Base-by-base conservation (phyloP, 1,284 basidiomycete species). In the Afroboletus lepidellus region DNA sequence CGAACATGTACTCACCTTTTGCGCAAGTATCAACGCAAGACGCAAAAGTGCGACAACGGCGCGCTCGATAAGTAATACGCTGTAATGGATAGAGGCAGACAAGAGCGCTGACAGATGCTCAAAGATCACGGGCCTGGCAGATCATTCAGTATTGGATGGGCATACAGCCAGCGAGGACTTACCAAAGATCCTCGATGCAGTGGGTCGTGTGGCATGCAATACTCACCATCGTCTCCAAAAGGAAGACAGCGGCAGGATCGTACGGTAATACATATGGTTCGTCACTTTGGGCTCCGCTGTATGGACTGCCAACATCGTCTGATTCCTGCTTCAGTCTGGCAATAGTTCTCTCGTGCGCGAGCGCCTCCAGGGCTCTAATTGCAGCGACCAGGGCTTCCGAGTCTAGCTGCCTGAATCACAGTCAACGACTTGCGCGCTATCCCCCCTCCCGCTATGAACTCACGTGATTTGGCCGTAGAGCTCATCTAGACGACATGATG, bases 191-290 rank as follows among this genome's bases (percentile, higher is more conserved):
- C 53, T 87, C 85, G 24, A 98, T 87, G 60, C 88, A 79, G 57
- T 85, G 79, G 8, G 85, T 80, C 9, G 87, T 82, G 56, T 91
- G 85, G 51, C 83, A 85, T 1, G 89, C 82, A 45, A 98, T 84
- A 67, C 90, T 94, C 51, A 93, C 84, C 86, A 98, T 94, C 48
- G 87, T 91, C 72, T 99, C 97, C 51, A 99, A 73, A 39, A 97
- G 81, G 74, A 98, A 98, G 1, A 97, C 85, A 8, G 93, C 92
- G 3, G 92, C 90, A 7, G 97, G 94, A 66, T 98, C 95, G 65
- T 99, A 99, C 11, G 92, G 84, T 20, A 97, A 73, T 63, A 77
- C 74, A 60, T 76, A 75, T 36, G 71, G 55, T 36, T 70, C 72
- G 51, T 79, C 75, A 48, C 73, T 73, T 33, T 72, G 62, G 9